Evolutionary conservation across 805 yeast genomes (phyloP).

Genomic region (Kurtzmaniella fragi): DNA sequence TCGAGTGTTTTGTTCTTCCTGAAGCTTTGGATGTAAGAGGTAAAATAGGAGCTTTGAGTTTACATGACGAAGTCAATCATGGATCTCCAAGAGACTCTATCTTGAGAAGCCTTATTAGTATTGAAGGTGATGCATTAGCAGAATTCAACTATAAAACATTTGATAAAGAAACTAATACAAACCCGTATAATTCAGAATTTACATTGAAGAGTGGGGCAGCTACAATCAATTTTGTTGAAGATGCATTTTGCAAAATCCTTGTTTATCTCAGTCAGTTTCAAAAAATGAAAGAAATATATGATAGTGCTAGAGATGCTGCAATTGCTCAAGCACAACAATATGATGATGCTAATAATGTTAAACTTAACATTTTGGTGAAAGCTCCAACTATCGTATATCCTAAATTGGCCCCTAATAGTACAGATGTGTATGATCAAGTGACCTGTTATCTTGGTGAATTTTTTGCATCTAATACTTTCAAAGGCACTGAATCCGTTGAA

Average conservation of each 20-base stretch:
- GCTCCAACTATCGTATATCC: conserved; percentile 89
- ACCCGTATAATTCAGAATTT: conserved; percentile 51
- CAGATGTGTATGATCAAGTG: conserved; percentile 49
- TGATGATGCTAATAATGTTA: conserved; percentile 54
- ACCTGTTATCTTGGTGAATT: conserved; percentile 81
- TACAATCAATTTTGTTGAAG: conserved; percentile 74
- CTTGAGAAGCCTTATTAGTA: conserved; percentile 62
- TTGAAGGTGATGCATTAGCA: conserved; percentile 77
- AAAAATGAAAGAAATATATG: conserved; percentile 85
- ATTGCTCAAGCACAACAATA: conserved; percentile 71
- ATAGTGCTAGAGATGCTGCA: conserved; percentile 83
- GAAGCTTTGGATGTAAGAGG: conserved; percentile 71
- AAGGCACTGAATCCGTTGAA: conserved; percentile 23
- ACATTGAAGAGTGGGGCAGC: conserved; percentile 72
- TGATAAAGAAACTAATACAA: conserved; percentile 45
- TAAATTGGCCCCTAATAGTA: conserved; percentile 37
- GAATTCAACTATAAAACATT: conserved; percentile 82
- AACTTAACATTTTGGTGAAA: conserved; percentile 63
- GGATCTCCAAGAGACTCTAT: conserved; percentile 55
- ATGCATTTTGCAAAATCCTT: conserved; percentile 64
- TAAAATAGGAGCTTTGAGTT: conserved; percentile 69
- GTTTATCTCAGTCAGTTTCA: conserved; percentile 69
- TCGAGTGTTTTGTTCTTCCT: conserved; percentile 62
- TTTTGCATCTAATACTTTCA: conserved; percentile 60
- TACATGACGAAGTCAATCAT: conserved; percentile 71